phyloP scores from a whole-genome alignment of 2,329 filamentous ascomycete species.

The Ceratocystis destructans region DNA sequence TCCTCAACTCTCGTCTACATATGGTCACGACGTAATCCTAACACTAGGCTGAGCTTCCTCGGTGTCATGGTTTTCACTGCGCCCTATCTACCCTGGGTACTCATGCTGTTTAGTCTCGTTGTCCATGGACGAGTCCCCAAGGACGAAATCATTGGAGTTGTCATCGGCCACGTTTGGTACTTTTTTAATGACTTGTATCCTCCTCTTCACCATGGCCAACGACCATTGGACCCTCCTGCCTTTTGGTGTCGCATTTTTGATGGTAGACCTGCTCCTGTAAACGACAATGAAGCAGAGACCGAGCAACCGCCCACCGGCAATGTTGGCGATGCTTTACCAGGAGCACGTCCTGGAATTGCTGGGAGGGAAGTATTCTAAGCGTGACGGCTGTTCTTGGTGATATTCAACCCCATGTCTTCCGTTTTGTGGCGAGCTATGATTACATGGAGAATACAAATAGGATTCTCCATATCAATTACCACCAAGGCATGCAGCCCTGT shows the following conservation, averaged over 20 bases:
- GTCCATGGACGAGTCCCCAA: conserved; percentile 81
- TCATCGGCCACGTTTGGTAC: conserved; percentile 94
- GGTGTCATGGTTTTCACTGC: conserved; percentile 84
- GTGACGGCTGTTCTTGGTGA: not conserved
- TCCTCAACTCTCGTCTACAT: conserved; percentile 94
- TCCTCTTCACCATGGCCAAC: conserved; percentile 67
- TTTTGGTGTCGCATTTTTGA: conserved; percentile 87
- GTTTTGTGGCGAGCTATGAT: no score
- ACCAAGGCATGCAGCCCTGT: not conserved
- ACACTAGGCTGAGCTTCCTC: conserved; percentile 77
- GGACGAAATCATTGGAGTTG: conserved; percentile 89
- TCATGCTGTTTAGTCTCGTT: conserved; percentile 86
- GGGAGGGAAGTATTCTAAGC: conserved; percentile 8
- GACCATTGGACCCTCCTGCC: conserved; percentile 73
- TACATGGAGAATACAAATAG: no score
- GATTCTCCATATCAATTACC: not conserved
- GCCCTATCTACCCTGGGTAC: conserved; percentile 88
- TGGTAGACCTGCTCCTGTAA: conserved; percentile 31
- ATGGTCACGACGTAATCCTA: conserved; percentile 89
- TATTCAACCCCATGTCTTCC: not conserved
- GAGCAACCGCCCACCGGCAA: conserved; percentile 34
- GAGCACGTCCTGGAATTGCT: conserved; percentile 28
- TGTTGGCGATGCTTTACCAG: conserved; percentile 50
- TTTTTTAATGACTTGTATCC: conserved; percentile 97
- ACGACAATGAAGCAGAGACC: conserved; percentile 26